phyloP scores from a whole-genome alignment of 495 filamentous ascomycete genomes.

The Neurospora sp. region DNA sequence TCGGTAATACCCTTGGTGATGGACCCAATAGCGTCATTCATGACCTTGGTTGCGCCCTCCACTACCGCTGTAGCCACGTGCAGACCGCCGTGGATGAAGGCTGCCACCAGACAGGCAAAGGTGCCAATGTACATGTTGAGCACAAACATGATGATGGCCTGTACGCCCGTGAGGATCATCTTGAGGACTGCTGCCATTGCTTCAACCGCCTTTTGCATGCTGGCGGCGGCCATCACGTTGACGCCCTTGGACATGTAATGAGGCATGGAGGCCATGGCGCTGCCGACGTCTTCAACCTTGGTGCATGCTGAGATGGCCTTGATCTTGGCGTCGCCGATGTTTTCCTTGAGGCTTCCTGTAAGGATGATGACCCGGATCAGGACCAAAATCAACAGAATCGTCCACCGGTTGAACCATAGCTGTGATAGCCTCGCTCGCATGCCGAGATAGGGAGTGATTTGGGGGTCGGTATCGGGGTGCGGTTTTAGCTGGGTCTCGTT shows the following conservation, averaged over 20 bases:
- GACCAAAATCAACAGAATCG: slow-evolving; percentile 75
- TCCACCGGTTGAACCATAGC: slow-evolving; percentile 96
- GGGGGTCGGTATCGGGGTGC: slow-evolving; percentile 19
- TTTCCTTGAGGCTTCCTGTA: slow-evolving; percentile 54
- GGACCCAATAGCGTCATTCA: slow-evolving; percentile 61
- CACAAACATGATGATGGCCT: slow-evolving; percentile 80
- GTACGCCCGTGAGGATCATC: slow-evolving; percentile 70
- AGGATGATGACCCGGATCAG: slow-evolving; percentile 72
- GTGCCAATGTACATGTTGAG: slow-evolving; percentile 83
- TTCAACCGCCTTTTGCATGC: slow-evolving; percentile 66
- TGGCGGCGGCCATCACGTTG: slow-evolving; percentile 70
- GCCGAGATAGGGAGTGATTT: slow-evolving; percentile 85
- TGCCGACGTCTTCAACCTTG: slow-evolving; percentile 87
- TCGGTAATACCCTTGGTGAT: slow-evolving; percentile 54
- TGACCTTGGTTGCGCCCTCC: slow-evolving; percentile 56
- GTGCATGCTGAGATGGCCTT: slow-evolving; percentile 84
- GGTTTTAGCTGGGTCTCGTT: not conserved
- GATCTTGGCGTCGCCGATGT: slow-evolving; percentile 61
- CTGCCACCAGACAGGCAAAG: slow-evolving; percentile 75
- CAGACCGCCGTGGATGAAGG: slow-evolving; percentile 69
- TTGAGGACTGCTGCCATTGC: slow-evolving; percentile 66
- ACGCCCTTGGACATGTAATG: slow-evolving; percentile 82
- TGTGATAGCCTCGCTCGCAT: slow-evolving; percentile 84
- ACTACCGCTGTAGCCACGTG: slow-evolving; percentile 57
- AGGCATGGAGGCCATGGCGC: slow-evolving; percentile 94